Base-by-base conservation (phyloP, 352 stramenopile species). In the Blastocystis sp. region DNA sequence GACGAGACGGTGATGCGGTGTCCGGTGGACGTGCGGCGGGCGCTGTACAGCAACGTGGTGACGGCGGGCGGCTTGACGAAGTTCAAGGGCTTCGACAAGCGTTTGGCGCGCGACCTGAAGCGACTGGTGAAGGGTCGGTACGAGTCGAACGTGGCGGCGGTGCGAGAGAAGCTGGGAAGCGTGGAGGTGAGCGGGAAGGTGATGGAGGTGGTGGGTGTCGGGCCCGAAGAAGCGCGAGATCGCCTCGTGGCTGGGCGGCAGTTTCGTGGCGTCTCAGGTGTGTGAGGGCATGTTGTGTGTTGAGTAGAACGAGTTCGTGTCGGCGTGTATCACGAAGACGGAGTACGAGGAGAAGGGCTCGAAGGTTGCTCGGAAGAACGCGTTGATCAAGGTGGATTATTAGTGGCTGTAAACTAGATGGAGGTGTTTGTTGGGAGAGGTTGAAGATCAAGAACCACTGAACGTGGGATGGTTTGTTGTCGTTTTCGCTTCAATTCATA, bases 341-440 rank as follows among this genome's bases (percentile, higher is more conserved):
- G 94, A 97, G 91, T 98, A 98, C 92, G 94, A 97, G 38, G 95
- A 98, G 88, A 94, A 98, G 92, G 95, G 95, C 5, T 94, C 95
- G 45, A 81, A 76, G 43, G 65, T 76, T 17, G 65, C 65, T 76
- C 65, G 65, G 14, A 76, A 76, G 65, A 76, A 76, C 52, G 65
- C 65, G 4, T n/a, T 76, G 9, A n/a, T 76, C 9, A 76, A 76
- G n/a, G 65, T 76, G 23, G 65, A 76, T 52, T 76, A 76, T 28
- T 76, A 28, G 65, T 76, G 34, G 43, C 5, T 59, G 10, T 23
- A 43, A 53, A 52, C n/a, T 34, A 34, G 28, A 34, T 34, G 28
- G 28, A 34, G 28, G 28, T 34, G 28, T 34, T 34, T 34, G 28
- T 34, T 34, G 28, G 28, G 28, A 34, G 28, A 34, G 28, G 28